phyloP scores from a whole-genome alignment of 2,329 filamentous ascomycete genomes.

The Claviceps africana region DNA sequence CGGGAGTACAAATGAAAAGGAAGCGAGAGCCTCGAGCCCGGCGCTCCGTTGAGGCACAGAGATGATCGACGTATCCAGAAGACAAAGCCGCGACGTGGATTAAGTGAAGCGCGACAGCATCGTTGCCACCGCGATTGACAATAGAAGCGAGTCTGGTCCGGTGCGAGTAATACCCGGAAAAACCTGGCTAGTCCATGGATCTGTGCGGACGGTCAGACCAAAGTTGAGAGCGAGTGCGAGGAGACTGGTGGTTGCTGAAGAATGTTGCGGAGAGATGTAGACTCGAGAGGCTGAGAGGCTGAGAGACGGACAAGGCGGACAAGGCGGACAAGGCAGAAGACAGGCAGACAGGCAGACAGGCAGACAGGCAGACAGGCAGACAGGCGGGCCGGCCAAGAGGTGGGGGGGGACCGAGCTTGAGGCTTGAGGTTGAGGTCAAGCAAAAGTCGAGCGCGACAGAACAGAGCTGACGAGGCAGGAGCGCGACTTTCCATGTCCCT shows the following conservation, averaged over 20 bases:
- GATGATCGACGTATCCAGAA: not conserved
- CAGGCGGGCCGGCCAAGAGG: not conserved
- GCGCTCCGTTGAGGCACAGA: not conserved
- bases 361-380: no score
- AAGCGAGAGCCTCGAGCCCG: not conserved
- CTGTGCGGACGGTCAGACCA: no score
- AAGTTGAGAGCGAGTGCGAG: not conserved
- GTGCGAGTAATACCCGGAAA: not conserved
- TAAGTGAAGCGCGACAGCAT: slow-evolving; percentile 1
- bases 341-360: no score
- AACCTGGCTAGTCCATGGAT: not conserved
- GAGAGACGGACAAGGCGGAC: no score
- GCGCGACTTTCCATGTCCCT: not conserved
- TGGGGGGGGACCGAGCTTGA: not conserved
- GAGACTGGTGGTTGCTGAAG: not conserved
- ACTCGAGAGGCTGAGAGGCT: no score
- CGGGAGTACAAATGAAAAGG: not conserved
- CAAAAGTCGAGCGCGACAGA: no score
- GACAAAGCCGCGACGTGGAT: not conserved
- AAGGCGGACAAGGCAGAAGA: no score
- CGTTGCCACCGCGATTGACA: not conserved
- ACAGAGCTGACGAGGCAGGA: no score
- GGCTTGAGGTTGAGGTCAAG: not conserved
- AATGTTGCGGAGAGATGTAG: not conserved
- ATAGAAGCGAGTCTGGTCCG: not conserved